Evolutionary conservation across 768 basidiomycete genomes (phyloP).

Genomic region (Fistulinella prunicolor): DNA sequence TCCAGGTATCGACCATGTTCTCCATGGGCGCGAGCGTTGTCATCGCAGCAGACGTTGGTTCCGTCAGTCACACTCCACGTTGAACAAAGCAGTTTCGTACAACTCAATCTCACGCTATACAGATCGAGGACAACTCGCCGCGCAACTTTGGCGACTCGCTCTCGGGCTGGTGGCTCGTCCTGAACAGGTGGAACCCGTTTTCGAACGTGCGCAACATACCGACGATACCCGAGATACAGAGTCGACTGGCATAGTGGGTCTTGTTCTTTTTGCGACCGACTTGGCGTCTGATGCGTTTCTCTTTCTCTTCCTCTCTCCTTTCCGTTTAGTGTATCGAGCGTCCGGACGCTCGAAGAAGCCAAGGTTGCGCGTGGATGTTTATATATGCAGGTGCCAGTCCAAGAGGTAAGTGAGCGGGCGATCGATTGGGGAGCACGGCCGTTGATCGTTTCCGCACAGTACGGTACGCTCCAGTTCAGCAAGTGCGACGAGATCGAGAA

Average conservation of each 20-base stretch:
- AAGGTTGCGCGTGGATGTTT: conserved; percentile 85
- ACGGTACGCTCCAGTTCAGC: conserved; percentile 85
- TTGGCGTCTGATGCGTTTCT: conserved; percentile 2
- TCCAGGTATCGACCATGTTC: conserved; percentile 87
- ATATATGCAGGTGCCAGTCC: conserved; percentile 94
- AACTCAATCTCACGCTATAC: conserved; percentile 25
- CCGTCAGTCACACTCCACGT: conserved; percentile 47
- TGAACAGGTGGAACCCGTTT: conserved; percentile 94
- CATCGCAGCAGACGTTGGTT: conserved; percentile 91
- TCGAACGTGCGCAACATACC: conserved; percentile 74
- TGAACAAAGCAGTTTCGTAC: not conserved
- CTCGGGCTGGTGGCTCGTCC: conserved; percentile 92
- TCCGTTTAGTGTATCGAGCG: conserved; percentile 79
- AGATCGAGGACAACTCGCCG: conserved; percentile 92
- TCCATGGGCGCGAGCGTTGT: conserved; percentile 87
- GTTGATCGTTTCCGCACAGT: conserved; percentile 43
- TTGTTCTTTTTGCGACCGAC: not conserved
- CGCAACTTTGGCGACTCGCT: conserved; percentile 93
- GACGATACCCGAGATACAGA: conserved; percentile 90
- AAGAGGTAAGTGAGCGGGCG: conserved; percentile 53
- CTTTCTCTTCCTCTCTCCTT: not conserved
- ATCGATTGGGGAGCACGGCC: not conserved
- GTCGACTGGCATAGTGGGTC: conserved; percentile 90
- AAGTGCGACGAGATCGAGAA: conserved; percentile 87
- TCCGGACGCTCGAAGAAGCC: conserved; percentile 93